Percentiles rank a stretch among this genome's conserved stretches.
phyloP scores from a whole-genome alignment of 129 eudicot species.

The Helianthus tuberosus region DNA sequence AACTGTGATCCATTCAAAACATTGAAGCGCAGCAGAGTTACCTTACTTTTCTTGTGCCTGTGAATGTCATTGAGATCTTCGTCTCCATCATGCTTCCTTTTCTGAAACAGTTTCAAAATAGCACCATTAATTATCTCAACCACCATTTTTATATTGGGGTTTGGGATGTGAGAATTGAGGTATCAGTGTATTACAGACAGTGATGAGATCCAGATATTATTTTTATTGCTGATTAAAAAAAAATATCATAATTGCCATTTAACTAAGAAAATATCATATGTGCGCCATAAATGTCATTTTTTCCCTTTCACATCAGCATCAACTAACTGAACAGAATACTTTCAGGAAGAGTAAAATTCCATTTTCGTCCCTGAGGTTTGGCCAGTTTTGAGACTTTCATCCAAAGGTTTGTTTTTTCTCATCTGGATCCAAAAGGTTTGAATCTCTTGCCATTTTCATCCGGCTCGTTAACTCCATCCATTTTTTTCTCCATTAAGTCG shows the following conservation, averaged over 20 bases:
- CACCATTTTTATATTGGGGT: background rate
- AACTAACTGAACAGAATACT: background rate
- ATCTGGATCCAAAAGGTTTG: no score
- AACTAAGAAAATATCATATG: background rate
- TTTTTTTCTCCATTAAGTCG: no score
- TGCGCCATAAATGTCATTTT: conserved; percentile 12
- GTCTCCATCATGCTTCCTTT: conserved; percentile 80
- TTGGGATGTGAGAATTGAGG: background rate
- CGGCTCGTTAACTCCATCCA: no score
- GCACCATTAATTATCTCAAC: conserved; percentile 18
- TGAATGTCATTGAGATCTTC: conserved; percentile 63
- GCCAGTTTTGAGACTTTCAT: no score
- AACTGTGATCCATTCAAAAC: conserved; percentile 12
- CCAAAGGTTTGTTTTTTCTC: no score
- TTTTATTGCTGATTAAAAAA: background rate
- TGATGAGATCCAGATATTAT: background rate
- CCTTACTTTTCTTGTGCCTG: conserved; percentile 84
- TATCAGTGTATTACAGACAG: background rate
- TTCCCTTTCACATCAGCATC: background rate
- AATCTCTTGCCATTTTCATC: no score
- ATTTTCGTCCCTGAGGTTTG: no score
- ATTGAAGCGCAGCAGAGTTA: conserved; percentile 35
- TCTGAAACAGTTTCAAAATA: conserved; percentile 38
- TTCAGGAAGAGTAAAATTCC: background rate
- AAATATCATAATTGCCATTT: background rate